Conservation (phyloP, 495 filamentous ascomycete species). For the Glarea lozoyensis region DNA sequence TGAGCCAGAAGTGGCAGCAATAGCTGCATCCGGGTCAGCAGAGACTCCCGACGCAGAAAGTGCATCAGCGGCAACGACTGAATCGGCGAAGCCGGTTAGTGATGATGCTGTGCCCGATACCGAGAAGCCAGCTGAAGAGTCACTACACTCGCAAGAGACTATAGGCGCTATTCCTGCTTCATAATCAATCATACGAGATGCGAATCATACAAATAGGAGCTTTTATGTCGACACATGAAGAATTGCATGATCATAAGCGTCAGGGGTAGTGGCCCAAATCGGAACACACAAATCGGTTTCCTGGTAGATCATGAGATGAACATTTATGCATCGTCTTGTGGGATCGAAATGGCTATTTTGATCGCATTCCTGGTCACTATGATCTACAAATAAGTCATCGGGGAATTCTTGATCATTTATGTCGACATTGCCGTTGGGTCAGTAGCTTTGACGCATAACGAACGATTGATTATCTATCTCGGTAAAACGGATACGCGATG, state of each 20-base stretch:
- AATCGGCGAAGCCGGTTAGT: too few species aligned
- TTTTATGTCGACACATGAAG: too few species aligned
- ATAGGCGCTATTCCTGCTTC: slow-evolving; percentile 9
- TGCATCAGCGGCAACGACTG: background rate
- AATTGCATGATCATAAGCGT: background rate
- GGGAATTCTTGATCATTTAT: too few species aligned
- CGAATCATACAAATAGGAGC: slow-evolving; percentile 9
- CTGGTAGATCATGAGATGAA: slow-evolving; percentile 1
- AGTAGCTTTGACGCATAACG: too few species aligned
- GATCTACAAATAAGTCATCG: background rate
- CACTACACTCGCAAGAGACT: slow-evolving; percentile 5
- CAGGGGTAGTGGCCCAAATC: slow-evolving; percentile 1
- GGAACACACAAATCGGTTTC: background rate
- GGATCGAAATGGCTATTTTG: background rate
- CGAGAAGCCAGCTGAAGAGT: slow-evolving; percentile 9
- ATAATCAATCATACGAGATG: too few species aligned
- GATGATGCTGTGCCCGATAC: background rate
- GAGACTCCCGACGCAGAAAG: too few species aligned
- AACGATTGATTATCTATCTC: too few species aligned
- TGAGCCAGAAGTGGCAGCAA: too few species aligned
- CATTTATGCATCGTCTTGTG: background rate
- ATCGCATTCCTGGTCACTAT: background rate
- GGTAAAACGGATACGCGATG: too few species aligned
- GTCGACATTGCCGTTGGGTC: background rate
- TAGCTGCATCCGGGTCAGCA: too few species aligned